Evolutionary conservation across 164 flowering plant species (phyloP).

Genomic region (Brasenia schreberi): DNA sequence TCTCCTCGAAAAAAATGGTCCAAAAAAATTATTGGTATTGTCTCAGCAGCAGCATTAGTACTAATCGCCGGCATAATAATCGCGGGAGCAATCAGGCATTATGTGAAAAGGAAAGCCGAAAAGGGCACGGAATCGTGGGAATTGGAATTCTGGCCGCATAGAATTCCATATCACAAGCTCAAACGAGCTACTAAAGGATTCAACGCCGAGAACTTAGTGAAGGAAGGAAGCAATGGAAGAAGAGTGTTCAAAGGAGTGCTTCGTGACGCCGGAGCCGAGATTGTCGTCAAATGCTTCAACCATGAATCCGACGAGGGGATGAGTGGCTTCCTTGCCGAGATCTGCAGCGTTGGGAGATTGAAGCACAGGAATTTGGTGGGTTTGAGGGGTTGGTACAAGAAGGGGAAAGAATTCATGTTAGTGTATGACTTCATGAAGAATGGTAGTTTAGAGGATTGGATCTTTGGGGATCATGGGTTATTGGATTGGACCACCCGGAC

Average conservation of each 20-base stretch:
- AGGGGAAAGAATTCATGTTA: slow-evolving; percentile 20
- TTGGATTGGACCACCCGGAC: slow-evolving; percentile 27
- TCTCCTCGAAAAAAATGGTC: slow-evolving; percentile 7
- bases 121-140: slow-evolving; percentile 38
- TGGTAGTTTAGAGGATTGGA: slow-evolving; percentile 34
- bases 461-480: slow-evolving; percentile 22
- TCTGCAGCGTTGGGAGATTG: slow-evolving; percentile 37
- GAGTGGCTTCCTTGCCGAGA: slow-evolving; percentile 33
- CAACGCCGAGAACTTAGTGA: slow-evolving; percentile 23
- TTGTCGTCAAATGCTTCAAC: slow-evolving; percentile 32
- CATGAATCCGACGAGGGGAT: slow-evolving; percentile 19
- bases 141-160: slow-evolving; percentile 39
- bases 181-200: slow-evolving; percentile 25
- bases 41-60: slow-evolving; percentile 7
- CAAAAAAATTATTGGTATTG: slow-evolving; percentile 14
- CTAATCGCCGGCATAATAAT: slow-evolving; percentile 1
- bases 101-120: not conserved
- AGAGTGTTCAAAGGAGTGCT: slow-evolving; percentile 34
- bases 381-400: slow-evolving; percentile 39
- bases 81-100: slow-evolving; percentile 3
- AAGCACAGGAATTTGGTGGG: slow-evolving; percentile 38
- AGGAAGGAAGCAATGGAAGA: slow-evolving; percentile 30
- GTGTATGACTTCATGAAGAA: slow-evolving; percentile 39
- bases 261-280: slow-evolving; percentile 10
- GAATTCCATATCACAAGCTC: slow-evolving; percentile 27